These are phyloP conservation scores for Coelastrella sp. DNA, from an alignment of 139 green algal genomes.

Conservation along the genomic window DNA sequence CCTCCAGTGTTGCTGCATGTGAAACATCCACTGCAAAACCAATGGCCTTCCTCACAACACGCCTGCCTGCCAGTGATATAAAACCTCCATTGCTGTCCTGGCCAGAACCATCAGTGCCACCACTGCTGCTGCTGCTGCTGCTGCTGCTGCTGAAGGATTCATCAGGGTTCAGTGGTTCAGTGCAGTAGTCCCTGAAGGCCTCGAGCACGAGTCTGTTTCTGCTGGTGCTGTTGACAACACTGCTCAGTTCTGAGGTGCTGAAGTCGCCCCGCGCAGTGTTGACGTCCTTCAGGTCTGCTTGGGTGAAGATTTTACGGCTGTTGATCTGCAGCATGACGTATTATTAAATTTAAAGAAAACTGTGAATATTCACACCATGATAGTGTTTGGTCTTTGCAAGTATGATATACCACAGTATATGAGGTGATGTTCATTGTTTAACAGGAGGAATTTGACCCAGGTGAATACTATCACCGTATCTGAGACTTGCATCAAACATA, in stretches of 20 bases:
- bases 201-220: constrained; percentile 39
- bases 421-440: no score
- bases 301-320: background rate
- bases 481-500: no score
- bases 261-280: background rate
- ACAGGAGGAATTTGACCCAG: no score
- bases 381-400: no score
- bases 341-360: no score
- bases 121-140: constrained; percentile 20
- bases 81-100: background rate
- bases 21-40: constrained; percentile 46
- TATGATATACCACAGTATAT: no score
- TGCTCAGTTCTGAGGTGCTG: background rate
- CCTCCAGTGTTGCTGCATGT: constrained; percentile 39
- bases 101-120: background rate
- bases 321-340: background rate
- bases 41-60: constrained; percentile 13
- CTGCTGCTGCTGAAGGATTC: background rate
- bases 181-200: constrained; percentile 34
- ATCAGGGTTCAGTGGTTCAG: background rate
- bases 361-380: no score
- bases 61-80: background rate
- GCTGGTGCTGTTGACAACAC: background rate
- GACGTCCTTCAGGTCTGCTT: background rate
- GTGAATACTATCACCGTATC: no score